phyloP scores from a whole-genome alignment of 2,329 filamentous ascomycete genomes.

The Penicillium sp. region DNA sequence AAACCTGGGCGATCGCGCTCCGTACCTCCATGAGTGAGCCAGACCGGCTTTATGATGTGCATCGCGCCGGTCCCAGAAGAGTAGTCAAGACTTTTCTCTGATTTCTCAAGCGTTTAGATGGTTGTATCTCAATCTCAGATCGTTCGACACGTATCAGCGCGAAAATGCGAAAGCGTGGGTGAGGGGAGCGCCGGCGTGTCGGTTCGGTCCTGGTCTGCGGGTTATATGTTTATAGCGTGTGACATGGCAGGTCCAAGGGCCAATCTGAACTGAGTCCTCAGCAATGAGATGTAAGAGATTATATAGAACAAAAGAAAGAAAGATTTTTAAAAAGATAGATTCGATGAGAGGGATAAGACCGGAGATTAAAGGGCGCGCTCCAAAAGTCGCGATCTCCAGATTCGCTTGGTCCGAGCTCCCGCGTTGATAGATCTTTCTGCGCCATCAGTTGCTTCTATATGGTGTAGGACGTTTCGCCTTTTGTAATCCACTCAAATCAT shows the following conservation, averaged over 20 bases:
- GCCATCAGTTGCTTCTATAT: background rate
- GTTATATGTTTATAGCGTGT: conserved; percentile 16
- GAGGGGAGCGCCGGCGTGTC: conserved; percentile 7
- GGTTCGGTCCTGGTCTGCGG: conserved; percentile 4
- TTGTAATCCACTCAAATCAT: too few species aligned
- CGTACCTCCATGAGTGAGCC: conserved; percentile 87
- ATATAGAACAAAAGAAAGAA: conserved; percentile 1
- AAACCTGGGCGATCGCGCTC: conserved; percentile 3
- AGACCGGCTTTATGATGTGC: conserved; percentile 91
- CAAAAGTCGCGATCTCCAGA: conserved; percentile 42
- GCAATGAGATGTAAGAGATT: background rate
- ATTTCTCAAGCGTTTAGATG: background rate
- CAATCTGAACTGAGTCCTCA: background rate
- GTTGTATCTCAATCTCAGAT: background rate
- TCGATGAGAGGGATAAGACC: conserved; percentile 7
- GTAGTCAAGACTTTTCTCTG: conserved; percentile 2
- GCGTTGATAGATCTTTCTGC: conserved; percentile 7
- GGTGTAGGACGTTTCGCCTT: too few species aligned
- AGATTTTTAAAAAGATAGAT: background rate
- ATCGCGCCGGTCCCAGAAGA: conserved; percentile 46
- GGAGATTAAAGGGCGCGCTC: conserved; percentile 23
- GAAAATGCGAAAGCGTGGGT: background rate
- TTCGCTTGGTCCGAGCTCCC: conserved; percentile 39
- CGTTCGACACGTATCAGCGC: conserved; percentile 1
- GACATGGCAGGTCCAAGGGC: conserved; percentile 31